Conservation (phyloP, 2,329 filamentous ascomycete genomes). For the Scleromitrula shiraiana region DNA sequence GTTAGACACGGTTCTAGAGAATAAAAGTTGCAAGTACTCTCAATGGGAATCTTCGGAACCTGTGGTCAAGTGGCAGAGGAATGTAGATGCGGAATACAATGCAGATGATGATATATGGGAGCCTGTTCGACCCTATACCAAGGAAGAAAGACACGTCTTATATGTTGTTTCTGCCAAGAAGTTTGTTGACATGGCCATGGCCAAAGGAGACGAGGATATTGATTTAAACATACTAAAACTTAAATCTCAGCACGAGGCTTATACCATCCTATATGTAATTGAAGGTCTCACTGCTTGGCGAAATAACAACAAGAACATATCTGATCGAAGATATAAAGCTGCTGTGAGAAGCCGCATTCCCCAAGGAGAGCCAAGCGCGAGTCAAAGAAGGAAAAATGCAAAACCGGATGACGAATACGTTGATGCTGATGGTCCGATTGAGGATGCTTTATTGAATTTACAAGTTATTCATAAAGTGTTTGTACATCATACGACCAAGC, state of each 20-base stretch:
- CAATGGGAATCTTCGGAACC: slow-evolving; percentile 40
- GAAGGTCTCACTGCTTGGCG: slow-evolving; percentile 61
- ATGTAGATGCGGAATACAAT: slow-evolving; percentile 41
- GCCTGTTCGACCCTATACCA: slow-evolving; percentile 35
- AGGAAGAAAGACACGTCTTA: slow-evolving; percentile 42
- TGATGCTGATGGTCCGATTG: slow-evolving; percentile 55
- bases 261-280: slow-evolving; percentile 60
- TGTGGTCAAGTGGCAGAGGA: slow-evolving; percentile 46
- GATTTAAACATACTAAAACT: slow-evolving; percentile 51
- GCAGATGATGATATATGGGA: slow-evolving; percentile 41
- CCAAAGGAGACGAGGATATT: slow-evolving; percentile 41
- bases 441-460: slow-evolving; percentile 61
- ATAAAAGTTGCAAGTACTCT: slow-evolving; percentile 40
- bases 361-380: slow-evolving; percentile 27
- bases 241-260: slow-evolving; percentile 42
- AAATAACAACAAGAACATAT: slow-evolving; percentile 57
- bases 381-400: slow-evolving; percentile 31
- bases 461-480: slow-evolving; percentile 60
- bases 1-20: too few relatives aligned
- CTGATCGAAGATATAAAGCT: slow-evolving; percentile 60
- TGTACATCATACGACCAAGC: slow-evolving; percentile 58
- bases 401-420: slow-evolving; percentile 44
- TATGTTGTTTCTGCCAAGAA: slow-evolving; percentile 55
- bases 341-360: slow-evolving; percentile 47
- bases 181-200: slow-evolving; percentile 53